Conservation (phyloP, 495 filamentous ascomycete species). For the Penicillium diatomitis region DNA sequence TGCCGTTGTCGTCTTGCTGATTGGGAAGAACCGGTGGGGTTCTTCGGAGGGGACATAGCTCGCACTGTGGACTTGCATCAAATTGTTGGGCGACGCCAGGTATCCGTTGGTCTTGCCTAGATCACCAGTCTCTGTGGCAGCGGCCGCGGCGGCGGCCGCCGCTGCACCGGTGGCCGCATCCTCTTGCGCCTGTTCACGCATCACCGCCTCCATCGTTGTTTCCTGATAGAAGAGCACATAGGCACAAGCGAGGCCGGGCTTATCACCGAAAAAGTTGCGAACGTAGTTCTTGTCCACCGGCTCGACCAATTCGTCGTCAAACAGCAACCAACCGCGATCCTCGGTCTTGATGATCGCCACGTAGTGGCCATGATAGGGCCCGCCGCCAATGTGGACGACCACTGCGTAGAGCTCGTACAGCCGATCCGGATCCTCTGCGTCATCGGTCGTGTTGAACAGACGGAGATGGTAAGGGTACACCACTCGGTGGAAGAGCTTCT, state of each 20-base stretch:
- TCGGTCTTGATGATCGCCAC: conserved; percentile 97
- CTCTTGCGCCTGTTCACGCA: conserved; percentile 74
- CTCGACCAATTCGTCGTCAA: conserved; percentile 97
- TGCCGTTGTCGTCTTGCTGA: conserved; percentile 54
- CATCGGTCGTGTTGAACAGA: conserved; percentile 96
- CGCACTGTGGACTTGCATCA: conserved; percentile 36
- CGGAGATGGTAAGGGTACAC: conserved; percentile 95
- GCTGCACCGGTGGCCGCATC: conserved; percentile 44
- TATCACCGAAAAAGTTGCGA: conserved; percentile 94
- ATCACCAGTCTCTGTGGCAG: conserved; percentile 44
- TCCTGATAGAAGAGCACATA: conserved; percentile 98
- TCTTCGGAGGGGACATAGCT: conserved; percentile 35
- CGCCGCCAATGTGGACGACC: conserved; percentile 97
- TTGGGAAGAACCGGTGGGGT: conserved; percentile 39
- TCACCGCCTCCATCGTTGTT: conserved; percentile 81
- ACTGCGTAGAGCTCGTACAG: conserved; percentile 97
- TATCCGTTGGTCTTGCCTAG: conserved; percentile 39
- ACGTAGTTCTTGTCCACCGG: conserved; percentile 96
- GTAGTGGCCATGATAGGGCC: conserved; percentile 95
- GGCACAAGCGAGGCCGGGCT: conserved; percentile 82
- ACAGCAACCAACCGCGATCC: conserved; percentile 89
- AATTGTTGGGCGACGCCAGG: conserved; percentile 12
- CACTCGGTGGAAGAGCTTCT: conserved; percentile 95
- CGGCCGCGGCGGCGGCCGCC: conserved; percentile 20
- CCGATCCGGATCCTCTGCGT: conserved; percentile 88